Evolutionary conservation across 2,329 filamentous ascomycete genomes (phyloP), one percentile per base, ranked within the genome.

Genomic region (Exophiala dermatitidis): DNA sequence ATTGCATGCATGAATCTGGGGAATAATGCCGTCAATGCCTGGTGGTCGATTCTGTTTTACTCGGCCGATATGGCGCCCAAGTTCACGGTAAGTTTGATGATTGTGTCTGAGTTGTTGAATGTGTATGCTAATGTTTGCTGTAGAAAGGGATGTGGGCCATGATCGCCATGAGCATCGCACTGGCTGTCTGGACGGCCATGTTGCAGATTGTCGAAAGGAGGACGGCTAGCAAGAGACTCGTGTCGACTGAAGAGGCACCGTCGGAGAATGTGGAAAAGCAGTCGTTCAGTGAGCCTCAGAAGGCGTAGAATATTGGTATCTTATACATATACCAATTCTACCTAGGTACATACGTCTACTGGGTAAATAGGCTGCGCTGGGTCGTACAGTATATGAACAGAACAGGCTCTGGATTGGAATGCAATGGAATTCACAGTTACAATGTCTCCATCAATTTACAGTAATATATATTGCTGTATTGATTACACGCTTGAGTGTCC

Each of bases 71-170:
- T 58, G 31, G 58, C 46, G 12, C 58, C 58, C 84, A 88, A 77
- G 71, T 86, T 86, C 56, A 81, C 67, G 37, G 79, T 81, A 65
- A 73, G 78, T 70, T 56, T 52, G 9, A 46, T 50, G 46, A 40
- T 30, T 30, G 38, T 7, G 32, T 3, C 29, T 34, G 6, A 1
- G n/a, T 9, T 3, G 19, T 37, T 19, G n/a, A 4, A 43, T 7
- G 36, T 48, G 42, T 40, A 28, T 38, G 47, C 58, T 63, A 49
- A 61, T 46, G 3, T 28, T 28, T 5, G 38, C 9, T 36, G 29
- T 55, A 82, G 74, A 74, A 75, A 53, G 83, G 84, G n/a, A 85
- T 86, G 83, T 86, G 80, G 76, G 83, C 83, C 2, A 86, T 86
- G 84, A 84, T 87, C 63, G 82, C 74, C 1, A 74, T 75, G 5